Evolutionary conservation across 1,284 basidiomycete genomes (phyloP), one percentile per base, ranked within the genome.

Genomic region (Malassezia equina): DNA sequence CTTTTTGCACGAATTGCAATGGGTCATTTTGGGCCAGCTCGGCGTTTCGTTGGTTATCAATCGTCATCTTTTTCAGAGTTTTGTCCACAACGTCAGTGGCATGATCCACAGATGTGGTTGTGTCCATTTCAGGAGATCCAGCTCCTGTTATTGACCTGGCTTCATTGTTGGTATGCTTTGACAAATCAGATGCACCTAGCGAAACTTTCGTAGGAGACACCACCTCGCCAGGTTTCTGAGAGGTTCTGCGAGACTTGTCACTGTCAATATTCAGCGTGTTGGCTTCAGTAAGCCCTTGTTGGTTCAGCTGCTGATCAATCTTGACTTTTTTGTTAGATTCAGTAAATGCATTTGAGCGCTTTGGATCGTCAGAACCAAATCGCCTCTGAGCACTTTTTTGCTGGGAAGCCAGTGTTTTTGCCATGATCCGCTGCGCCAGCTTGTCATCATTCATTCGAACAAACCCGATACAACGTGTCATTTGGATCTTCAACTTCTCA

Each of bases 401-500:
- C 17, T 40, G 36, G 12, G 31, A 28, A 36, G 46, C 19, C 34
- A 48, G 34, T 4, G 42, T 40, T 28, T 57, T 56, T 7, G 46
- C 57, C 34, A 68, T 59, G 44, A 66, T 62, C 42, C 59, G 56
- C 46, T 64, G 62, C 0, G 67, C 66, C 25, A 73, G 50, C 15
- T 64, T 59, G 4, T 69, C 67, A 42, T 71, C 67, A 56, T 63
- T 64, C 32, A 62, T 58, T 12, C 67, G 62, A 17, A 73, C 70
- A 59, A 69, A 73, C 40, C 66, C 63, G 58, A 69, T 71, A 53
- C 69, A 71, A 9, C 70, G 61, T 44, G 62, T 67, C 65, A 73
- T 68, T 51, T 73, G 70, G 51, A 64, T 62, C 55, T 71, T 71
- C 36, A 73, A 61, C 60, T 71, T 71, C 48, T 71, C 69, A 32